Base-by-base conservation (phyloP, 345 rosid genomes). In the Bruguiera gymnorhiza region DNA sequence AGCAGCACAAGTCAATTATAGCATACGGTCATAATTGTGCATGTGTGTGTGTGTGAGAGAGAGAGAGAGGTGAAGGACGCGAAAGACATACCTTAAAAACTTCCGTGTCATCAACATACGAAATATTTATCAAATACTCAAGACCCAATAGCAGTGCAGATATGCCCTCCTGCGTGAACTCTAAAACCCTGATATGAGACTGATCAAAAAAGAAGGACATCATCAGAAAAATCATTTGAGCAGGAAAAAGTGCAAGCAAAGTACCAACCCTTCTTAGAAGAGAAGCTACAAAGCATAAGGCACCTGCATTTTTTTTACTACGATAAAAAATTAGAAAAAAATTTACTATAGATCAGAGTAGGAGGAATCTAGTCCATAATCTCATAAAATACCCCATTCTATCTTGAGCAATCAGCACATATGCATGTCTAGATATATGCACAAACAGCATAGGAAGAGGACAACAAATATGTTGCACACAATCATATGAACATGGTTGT, bases 61-160 rank as follows among this genome's bases (percentile, higher is more conserved):
- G 5, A 1, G 27, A 6, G 31, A 57, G 52, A 75, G 11, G 24
- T 1, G 31, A 30, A 21, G 20, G 55, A 43, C 0, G 10, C 6
- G n/a, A 48, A 16, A 4, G 39, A 37, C 34, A 16, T 69, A 96
- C 99, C 99, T 96, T 96, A 69, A 96, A 96, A 69, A 96, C 99
- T 76, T 96, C 98, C 13, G 98, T 96, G 83, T 96, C 99, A 83
- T 96, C 99, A 57, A 90, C 98, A 80, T 89, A 96, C 48, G 98
- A 96, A 52, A 92, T 92, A 73, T 80, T 89, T 69, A 90, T 88
- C 59, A 96, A 85, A 84, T 92, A 96, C 59, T 92, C 98, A 39
- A 92, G 98, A 79, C 98, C 99, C 81, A 75, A 37, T 51, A 90
- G 83, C 77, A 90, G 72, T 21, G 85, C 78, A 77, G 87, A 36